Evolutionary conservation across 2,329 filamentous ascomycete species (phyloP).

Genomic region (Sarocladiaceae sp.): DNA sequence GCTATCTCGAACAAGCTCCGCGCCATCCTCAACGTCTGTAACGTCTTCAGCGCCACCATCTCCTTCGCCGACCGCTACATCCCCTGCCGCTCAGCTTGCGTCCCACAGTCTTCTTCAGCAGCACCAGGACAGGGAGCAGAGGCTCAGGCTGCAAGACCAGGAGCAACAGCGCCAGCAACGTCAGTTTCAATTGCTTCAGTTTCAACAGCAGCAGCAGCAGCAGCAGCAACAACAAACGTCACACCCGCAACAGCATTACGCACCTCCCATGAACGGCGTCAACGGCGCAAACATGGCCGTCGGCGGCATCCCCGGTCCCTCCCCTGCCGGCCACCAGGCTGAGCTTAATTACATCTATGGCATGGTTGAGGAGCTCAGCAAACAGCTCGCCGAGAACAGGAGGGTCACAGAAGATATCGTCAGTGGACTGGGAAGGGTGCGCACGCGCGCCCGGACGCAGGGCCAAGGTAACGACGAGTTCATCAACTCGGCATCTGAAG

Average conservation of each 20-base stretch:
- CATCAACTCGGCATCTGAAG: constrained; percentile 47
- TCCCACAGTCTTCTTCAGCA: constrained; percentile 1
- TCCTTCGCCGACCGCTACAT: not conserved
- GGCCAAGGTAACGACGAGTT: constrained; percentile 53
- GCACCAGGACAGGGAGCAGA: not conserved
- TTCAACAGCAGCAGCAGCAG: not conserved
- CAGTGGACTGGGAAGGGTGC: constrained; percentile 54
- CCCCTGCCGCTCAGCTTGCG: not conserved
- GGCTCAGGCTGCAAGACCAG: constrained; percentile 1
- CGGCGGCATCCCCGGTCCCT: constrained; percentile 45
- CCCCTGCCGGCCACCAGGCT: constrained; percentile 61
- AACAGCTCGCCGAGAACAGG: constrained; percentile 55
- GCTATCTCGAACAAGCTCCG: not conserved
- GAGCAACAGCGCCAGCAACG: not conserved
- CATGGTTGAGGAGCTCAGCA: constrained; percentile 61
- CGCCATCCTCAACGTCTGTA: not conserved
- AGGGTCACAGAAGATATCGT: constrained; percentile 58
- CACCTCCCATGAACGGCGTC: constrained; percentile 39
- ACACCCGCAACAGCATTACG: not conserved
- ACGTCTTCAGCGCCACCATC: not conserved
- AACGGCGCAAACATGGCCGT: constrained; percentile 41
- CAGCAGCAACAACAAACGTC: not conserved
- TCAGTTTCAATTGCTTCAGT: too few relatives aligned
- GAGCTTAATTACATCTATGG: constrained; percentile 63
- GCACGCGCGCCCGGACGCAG: constrained; percentile 46